Evolutionary conservation across 1,139 yeast genomes (phyloP), one percentile per base, ranked within the genome.

Genomic region (Yamadazyma trypodendri): DNA sequence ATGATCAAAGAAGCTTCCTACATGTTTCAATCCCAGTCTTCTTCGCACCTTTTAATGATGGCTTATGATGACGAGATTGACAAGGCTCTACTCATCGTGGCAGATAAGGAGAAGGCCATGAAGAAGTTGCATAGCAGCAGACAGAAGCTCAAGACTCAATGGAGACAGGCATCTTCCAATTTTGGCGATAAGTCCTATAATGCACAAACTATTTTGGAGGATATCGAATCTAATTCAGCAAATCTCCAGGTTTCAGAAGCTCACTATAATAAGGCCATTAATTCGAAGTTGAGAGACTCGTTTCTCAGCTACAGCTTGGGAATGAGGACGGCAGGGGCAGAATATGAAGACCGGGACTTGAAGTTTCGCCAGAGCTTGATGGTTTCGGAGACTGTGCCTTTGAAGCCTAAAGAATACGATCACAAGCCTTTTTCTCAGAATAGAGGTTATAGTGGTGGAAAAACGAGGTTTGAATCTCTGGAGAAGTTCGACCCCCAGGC

Each of bases 101-200:
- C 68, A 33, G 75, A 74, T 42, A 61, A 84, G 42, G 85, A 79
- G 53, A 63, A 58, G 45, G 71, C 76, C 47, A 62, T 66, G 25
- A 63, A 55, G 18, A 71, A 66, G 18, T 56, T 72, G 35, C 55
- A 61, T 32, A 42, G 45, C 27, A 55, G 55, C 61, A 71, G 44
- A 51, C 56, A 22, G 64, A 63, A 49, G 59, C 69, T 21, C 54
- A 63, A 36, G 55, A 59, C 28, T 61, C 57, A 34, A 46, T 70
- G 30, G 64, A 68, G 38, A 69, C 65, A 4, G 2, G 61, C 61
- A 25, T 77, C 73, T 39, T 56, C 68, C 24, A 69, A 67, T 43
- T 60, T 57, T 45, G 83, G 83, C 2, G 71, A 32, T 63, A 60
- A 36, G 52, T 72, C 34, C 57, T 2, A 55, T 63, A 24, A 55